Conservation (phyloP, 202 grass and related monocot species). For the Elaeis oleifera region DNA sequence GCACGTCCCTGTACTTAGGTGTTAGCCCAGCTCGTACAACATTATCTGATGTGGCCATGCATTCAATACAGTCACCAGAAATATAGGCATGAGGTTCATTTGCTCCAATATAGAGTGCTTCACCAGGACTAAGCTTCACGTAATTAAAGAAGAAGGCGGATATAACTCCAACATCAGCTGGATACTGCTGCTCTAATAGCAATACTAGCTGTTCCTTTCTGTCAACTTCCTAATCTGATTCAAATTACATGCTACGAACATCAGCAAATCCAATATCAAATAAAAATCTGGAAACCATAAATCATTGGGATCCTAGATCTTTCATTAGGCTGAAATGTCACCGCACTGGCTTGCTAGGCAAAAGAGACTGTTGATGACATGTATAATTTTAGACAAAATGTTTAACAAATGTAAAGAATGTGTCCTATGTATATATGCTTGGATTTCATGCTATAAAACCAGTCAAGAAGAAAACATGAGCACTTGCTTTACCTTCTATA, state of each 20-base stretch:
- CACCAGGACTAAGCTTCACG: slow-evolving; percentile 76
- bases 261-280: neutral
- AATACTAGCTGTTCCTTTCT: slow-evolving; percentile 70
- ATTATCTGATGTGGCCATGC: slow-evolving; percentile 95
- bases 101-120: slow-evolving; percentile 70
- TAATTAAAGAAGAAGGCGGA: slow-evolving; percentile 88
- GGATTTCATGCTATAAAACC: too few species aligned
- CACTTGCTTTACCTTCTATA: too few species aligned
- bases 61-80: slow-evolving; percentile 86
- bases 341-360: too few species aligned
- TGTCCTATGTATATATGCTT: too few species aligned
- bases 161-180: slow-evolving; percentile 77
- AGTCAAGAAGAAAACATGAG: too few species aligned
- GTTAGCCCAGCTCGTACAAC: slow-evolving; percentile 93
- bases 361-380: too few species aligned
- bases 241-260: slow-evolving; percentile 12
- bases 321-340: too few species aligned
- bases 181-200: slow-evolving; percentile 73
- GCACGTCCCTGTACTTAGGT: slow-evolving; percentile 83
- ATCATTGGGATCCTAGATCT: too few species aligned
- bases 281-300: neutral
- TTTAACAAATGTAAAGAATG: too few species aligned
- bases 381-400: too few species aligned
- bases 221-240: slow-evolving; percentile 61
- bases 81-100: slow-evolving; percentile 95